Evolutionary conservation across 2,329 filamentous ascomycete genomes (phyloP).

Genomic region (Aspergillus sp.): DNA sequence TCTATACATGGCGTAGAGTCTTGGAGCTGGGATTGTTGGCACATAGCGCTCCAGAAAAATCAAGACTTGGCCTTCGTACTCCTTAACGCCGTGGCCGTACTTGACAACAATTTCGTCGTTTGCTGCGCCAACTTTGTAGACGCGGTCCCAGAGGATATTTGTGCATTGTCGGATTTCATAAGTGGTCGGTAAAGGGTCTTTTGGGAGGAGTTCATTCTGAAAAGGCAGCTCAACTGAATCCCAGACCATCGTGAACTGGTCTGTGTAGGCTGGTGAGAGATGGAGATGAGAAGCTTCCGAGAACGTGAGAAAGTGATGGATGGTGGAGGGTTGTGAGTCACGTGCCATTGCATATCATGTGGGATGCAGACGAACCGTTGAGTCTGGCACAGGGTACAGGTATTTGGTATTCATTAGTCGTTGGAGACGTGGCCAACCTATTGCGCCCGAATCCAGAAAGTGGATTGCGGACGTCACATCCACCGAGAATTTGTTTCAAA

Average conservation of each 20-base stretch:
- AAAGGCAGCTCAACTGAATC: constrained; percentile 31
- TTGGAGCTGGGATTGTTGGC: constrained; percentile 32
- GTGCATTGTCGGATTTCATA: constrained; percentile 34
- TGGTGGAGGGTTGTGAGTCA: too few relatives aligned
- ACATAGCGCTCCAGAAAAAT: constrained; percentile 33
- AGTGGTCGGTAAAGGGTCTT: constrained; percentile 26
- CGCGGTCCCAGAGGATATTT: constrained; percentile 30
- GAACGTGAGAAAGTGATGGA: too few relatives aligned
- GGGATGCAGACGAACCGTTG: too few relatives aligned
- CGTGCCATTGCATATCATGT: too few relatives aligned
- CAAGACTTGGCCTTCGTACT: constrained; percentile 18
- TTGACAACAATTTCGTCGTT: constrained; percentile 34
- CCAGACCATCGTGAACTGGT: constrained; percentile 25
- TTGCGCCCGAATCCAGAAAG: too few relatives aligned
- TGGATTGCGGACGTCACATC: too few relatives aligned
- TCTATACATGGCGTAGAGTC: constrained; percentile 37
- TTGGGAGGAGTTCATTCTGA: constrained; percentile 25
- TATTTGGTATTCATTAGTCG: too few relatives aligned
- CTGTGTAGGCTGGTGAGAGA: too few relatives aligned
- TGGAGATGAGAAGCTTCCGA: too few relatives aligned
- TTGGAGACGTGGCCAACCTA: too few relatives aligned
- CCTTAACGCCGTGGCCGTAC: constrained; percentile 24
- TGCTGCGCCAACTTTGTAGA: constrained; percentile 31
- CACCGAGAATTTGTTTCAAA: too few relatives aligned
- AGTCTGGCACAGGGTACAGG: too few relatives aligned